Base-by-base conservation (phyloP, 176 grass and related monocot species). In the Poa annua region DNA sequence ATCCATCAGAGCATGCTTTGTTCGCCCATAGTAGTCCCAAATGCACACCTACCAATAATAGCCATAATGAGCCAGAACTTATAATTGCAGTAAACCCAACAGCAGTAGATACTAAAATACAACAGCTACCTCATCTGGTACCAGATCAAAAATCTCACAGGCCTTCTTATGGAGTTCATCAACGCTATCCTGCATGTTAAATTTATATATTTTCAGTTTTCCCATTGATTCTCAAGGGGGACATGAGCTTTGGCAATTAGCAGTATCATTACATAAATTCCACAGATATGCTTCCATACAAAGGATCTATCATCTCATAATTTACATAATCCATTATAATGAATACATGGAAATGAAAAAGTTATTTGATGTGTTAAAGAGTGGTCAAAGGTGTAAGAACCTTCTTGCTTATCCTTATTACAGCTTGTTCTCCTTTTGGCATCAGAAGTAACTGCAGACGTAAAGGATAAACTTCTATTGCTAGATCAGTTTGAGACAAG, bases 381-480 rank as follows among this genome's bases (percentile, higher is more conserved):
- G 38, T 60, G 71, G 66, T 26, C 48, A 80, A 59, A 60, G 61
- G 80, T 39, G 64, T 78, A 50, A 80, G 17, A 85, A 45, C 97
- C 93, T 92, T 99, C 78, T 99, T 99, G 93, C 97, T 99, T 90
- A 99, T 99, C 85, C 93, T 92, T 85, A 96, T 89, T 66, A 99
- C 71, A 75, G 91, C 93, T 77, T 84, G 80, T 66, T 99, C 97
- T 71, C 78, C 91, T 94, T 93, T 94, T 72, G 89, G 86, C 78
- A 89, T 90, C 63, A 99, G 86, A 89, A 92, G 81, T 79, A 99
- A 91, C 78, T 94, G 97, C 45, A 99, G 91, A 14, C 97, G 93
- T 71, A 99, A 71, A 80, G 97, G 97, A 87, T 99, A 99, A 81
- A 99, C 97, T 99, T 99, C 97, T 83, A 99, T 96, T 38, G 93